Conservation (phyloP, 805 yeast genomes). For the Candida bentonensis region DNA sequence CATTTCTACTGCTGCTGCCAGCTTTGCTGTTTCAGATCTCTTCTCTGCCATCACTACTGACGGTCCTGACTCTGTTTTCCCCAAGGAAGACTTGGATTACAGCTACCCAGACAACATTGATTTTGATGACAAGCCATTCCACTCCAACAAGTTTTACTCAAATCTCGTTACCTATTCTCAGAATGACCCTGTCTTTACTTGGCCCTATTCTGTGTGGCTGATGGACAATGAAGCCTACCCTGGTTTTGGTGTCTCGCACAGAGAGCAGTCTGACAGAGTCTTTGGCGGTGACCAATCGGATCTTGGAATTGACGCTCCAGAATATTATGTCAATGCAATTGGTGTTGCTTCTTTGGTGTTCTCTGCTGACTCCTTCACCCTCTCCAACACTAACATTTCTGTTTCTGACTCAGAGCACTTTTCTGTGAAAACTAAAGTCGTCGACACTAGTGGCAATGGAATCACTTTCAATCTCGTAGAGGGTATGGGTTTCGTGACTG, state of each 20-base stretch:
- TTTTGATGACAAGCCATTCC: conserved; percentile 30
- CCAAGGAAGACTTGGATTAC: conserved; percentile 31
- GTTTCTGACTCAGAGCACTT: conserved; percentile 36
- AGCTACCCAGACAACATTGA: conserved; percentile 34
- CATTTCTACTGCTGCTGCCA: conserved; percentile 5
- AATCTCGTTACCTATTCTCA: conserved; percentile 48
- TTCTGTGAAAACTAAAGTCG: conserved; percentile 32
- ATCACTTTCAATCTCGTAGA: conserved; percentile 52
- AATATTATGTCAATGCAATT: conserved; percentile 43
- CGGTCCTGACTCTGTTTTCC: conserved; percentile 34
- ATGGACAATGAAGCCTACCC: conserved; percentile 27
- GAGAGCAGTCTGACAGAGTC: conserved; percentile 30
- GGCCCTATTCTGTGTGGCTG: conserved; percentile 57
- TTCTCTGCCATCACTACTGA: conserved; percentile 33
- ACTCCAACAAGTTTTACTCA: conserved; percentile 67
- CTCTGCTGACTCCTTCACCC: conserved; percentile 36
- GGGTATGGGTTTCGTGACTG: conserved; percentile 75
- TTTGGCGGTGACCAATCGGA: conserved; percentile 32
- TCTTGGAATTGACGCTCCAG: conserved; percentile 18
- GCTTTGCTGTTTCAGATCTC: conserved; percentile 22
- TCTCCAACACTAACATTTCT: conserved; percentile 25
- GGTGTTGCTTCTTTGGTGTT: conserved; percentile 41
- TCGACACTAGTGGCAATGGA: conserved; percentile 20
- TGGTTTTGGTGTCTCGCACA: conserved; percentile 54
- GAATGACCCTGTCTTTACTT: conserved; percentile 40